These are phyloP conservation scores for Sphaerulina vaccinii DNA, from an alignment of 2,329 filamentous ascomycete genomes.

Conservation along the genomic window DNA sequence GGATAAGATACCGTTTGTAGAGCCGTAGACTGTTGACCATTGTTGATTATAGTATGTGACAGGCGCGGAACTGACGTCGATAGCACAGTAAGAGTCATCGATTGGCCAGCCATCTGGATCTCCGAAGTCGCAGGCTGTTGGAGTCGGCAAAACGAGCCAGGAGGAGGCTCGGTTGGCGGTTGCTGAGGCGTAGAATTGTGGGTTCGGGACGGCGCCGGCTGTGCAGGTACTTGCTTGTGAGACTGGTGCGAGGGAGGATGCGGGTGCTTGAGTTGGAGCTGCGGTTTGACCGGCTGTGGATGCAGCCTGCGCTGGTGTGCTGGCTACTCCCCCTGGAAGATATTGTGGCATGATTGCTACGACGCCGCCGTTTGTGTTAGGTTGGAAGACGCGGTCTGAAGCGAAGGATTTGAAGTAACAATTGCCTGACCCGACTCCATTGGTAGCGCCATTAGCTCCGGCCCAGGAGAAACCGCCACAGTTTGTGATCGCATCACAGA, in stretches of 20 bases:
- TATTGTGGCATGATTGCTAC: neutral
- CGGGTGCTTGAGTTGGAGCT: neutral
- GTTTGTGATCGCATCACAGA: conserved; percentile 1
- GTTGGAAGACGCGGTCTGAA: neutral
- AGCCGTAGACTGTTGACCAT: conserved; percentile 27
- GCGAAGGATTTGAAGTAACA: conserved; percentile 13
- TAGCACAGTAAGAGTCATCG: conserved; percentile 38
- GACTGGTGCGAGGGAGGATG: neutral
- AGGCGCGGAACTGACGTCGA: conserved; percentile 33
- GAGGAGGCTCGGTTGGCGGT: conserved; percentile 13
- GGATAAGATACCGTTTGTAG: conserved; percentile 36
- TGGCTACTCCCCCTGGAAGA: neutral
- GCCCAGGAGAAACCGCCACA: conserved; percentile 12
- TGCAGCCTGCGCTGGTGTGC: neutral
- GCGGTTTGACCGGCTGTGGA: neutral
- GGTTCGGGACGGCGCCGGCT: conserved; percentile 4
- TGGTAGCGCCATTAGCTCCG: conserved; percentile 3
- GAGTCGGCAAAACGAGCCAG: conserved; percentile 32
- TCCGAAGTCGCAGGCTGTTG: conserved; percentile 36
- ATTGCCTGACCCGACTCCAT: conserved; percentile 12
- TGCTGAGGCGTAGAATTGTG: conserved; percentile 13
- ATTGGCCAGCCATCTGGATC: conserved; percentile 30
- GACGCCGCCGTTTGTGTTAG: neutral
- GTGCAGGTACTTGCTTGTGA: neutral
- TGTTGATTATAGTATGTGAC: conserved; percentile 28